Evolutionary conservation across 108 stramenopile genomes (phyloP), one percentile per base, ranked within the genome.

Genomic region (Cyclotella atomus): DNA sequence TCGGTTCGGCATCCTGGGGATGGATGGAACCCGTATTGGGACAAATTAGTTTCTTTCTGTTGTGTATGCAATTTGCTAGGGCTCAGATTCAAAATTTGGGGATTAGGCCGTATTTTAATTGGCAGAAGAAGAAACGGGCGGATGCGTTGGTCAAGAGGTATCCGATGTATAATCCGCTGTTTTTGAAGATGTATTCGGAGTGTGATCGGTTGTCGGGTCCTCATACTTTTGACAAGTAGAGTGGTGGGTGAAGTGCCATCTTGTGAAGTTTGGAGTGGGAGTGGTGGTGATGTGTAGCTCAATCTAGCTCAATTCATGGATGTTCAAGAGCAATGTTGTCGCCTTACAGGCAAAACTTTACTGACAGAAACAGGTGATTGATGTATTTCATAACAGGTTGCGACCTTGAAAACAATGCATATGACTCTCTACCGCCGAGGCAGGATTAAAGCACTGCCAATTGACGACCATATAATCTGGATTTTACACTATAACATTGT

Each of bases 11-110:
- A 88, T 80, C 63, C 34, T 95, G 94, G 91, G 79, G 85, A 28
- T 94, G 93, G 93, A 92, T 92, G 89, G 93, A 96, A 65, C 95
- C 95, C 12, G 79, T 85, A 1, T 70, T 94, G 60, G 92, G 96
- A n/a, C 88, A 90, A 29, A 45, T 87, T 9, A 86, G 86, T 34
- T 97, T 95, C 84, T 71, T 84, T 32, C 77, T 97, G 53, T 68
- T 97, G 55, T 87, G 85, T 53, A 65, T 95, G 62, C 95, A 95
- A 74, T 92, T 83, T 38, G 66, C 73, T 10, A 78, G 95, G 9
- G 68, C 86, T 10, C 93, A 97, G 71, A 71, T 97, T 46, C 55
- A 86, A 59, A 97, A 95, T 73, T 63, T 97, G 34, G 93, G 93
- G 8, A 83, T 94, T 20, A 68, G 86, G 33, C 94, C 96, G 0